Percentiles rank a stretch among this genome's conserved stretches.
phyloP scores from a whole-genome alignment of 192 early-diverging fungal species.

The Fimicolochytrium jonesii region DNA sequence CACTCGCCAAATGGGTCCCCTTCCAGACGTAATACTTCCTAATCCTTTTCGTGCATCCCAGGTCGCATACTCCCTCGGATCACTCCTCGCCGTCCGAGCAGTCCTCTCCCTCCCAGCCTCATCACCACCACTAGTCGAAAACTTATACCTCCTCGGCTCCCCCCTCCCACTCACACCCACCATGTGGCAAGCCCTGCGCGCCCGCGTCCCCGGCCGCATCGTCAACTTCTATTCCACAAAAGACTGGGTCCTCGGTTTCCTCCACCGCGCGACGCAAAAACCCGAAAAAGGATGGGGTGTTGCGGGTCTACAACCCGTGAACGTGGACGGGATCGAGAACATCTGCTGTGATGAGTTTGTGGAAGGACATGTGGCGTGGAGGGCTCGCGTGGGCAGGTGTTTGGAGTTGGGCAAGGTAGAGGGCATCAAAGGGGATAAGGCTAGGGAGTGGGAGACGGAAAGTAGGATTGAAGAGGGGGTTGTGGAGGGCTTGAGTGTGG shows the following conservation, averaged over 20 bases:
- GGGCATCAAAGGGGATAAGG: constrained; percentile 30
- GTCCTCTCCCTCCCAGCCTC: not conserved
- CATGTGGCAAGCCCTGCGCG: constrained; percentile 71
- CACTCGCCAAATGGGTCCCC: too few relatives aligned
- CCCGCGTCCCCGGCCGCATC: constrained; percentile 78
- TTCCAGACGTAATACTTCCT: not conserved
- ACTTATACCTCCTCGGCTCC: constrained; percentile 84
- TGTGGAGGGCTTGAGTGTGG: not conserved
- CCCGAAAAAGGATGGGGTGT: constrained; percentile 69
- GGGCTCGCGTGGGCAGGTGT: constrained; percentile 62
- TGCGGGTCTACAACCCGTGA: constrained; percentile 78
- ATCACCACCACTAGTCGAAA: constrained; percentile 82
- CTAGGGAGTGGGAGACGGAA: not conserved
- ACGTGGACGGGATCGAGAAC: constrained; percentile 75
- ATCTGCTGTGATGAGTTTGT: constrained; percentile 72
- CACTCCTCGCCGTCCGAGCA: constrained; percentile 30
- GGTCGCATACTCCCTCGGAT: constrained; percentile 82
- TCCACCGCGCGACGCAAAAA: constrained; percentile 78
- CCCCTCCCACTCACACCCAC: constrained; percentile 76
- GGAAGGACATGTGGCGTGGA: constrained; percentile 83
- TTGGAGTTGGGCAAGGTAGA: constrained; percentile 59
- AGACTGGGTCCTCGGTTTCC: constrained; percentile 87
- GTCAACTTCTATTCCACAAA: constrained; percentile 85
- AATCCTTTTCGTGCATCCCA: not conserved
- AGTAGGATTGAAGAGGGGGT: too few relatives aligned